A percentile compares a stretch with the other conserved stretches of the same genome.
Conservation (phyloP, 495 filamentous ascomycete genomes). For the Penicillium nucicola region DNA sequence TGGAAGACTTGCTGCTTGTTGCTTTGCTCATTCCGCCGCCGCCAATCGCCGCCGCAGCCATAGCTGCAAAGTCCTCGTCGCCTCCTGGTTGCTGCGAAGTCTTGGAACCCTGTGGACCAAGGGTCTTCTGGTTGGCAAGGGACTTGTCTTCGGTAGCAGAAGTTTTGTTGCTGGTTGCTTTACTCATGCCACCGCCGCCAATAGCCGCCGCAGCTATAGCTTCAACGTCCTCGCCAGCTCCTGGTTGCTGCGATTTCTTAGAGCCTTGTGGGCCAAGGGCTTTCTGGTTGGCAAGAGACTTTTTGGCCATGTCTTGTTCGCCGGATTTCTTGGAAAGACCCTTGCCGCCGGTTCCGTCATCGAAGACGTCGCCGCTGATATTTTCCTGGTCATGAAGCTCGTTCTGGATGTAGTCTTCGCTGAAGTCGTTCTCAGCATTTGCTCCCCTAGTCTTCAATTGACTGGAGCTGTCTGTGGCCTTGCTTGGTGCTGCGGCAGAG, state of each 20-base stretch:
- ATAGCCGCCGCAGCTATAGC: background rate
- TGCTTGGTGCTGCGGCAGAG: background rate
- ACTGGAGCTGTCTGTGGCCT: background rate
- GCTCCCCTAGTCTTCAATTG: background rate
- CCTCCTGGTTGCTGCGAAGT: background rate
- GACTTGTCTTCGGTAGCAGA: background rate
- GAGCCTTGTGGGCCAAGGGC: background rate
- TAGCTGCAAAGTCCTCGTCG: background rate
- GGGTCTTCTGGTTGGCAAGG: background rate
- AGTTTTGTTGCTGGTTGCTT: background rate
- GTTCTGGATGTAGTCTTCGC: background rate
- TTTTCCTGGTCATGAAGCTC: background rate
- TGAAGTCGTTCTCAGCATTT: background rate
- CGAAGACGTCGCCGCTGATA: background rate
- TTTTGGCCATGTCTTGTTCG: background rate
- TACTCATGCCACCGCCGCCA: background rate
- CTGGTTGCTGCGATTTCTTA: background rate
- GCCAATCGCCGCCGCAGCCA: background rate
- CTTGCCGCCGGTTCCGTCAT: background rate
- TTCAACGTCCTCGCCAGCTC: background rate
- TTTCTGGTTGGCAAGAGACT: background rate
- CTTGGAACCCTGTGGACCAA: background rate
- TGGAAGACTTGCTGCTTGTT: background rate
- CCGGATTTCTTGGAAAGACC: background rate
- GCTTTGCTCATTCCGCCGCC: background rate